Conservation (phyloP, 495 filamentous ascomycete genomes). For the Oidiodendron maius region DNA sequence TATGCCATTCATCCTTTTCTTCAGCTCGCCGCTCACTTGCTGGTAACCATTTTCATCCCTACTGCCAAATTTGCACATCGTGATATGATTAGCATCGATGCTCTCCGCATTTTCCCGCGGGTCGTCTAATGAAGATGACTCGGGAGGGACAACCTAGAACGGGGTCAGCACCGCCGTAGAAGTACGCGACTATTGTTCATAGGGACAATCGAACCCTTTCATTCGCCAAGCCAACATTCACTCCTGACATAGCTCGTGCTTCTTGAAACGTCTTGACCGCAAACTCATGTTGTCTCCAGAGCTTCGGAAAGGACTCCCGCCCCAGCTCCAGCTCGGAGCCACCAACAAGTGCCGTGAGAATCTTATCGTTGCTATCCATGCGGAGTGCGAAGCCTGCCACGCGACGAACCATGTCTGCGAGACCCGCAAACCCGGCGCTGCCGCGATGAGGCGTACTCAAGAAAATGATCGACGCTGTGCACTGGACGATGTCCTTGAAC, state of each 20-base stretch:
- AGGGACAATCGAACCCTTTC: slow-evolving; percentile 2
- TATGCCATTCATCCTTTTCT: too few relatives aligned
- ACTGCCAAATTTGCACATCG: neutral
- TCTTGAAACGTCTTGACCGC: slow-evolving; percentile 7
- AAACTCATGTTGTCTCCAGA: slow-evolving; percentile 1
- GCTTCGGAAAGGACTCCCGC: slow-evolving; percentile 2
- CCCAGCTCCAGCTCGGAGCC: slow-evolving; percentile 4
- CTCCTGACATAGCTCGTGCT: neutral
- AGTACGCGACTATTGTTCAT: too few relatives aligned
- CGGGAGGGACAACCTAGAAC: neutral
- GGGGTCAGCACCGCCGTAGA: too few relatives aligned
- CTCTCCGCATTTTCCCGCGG: slow-evolving; percentile 1
- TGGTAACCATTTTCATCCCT: neutral
- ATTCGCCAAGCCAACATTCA: neutral
- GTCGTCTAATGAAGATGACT: slow-evolving; percentile 3
- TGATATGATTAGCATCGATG: slow-evolving; percentile 3
- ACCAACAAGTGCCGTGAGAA: neutral
- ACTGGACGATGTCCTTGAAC: slow-evolving; percentile 1
- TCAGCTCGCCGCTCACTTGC: too few relatives aligned
- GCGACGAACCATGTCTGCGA: neutral
- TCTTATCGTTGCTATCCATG: neutral
- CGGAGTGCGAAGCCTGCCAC: neutral
- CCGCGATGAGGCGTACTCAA: slow-evolving; percentile 7
- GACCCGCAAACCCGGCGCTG: neutral
- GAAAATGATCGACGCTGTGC: slow-evolving; percentile 2